phyloP scores from a whole-genome alignment of 495 filamentous ascomycete species.

The Xylaria acuta region DNA sequence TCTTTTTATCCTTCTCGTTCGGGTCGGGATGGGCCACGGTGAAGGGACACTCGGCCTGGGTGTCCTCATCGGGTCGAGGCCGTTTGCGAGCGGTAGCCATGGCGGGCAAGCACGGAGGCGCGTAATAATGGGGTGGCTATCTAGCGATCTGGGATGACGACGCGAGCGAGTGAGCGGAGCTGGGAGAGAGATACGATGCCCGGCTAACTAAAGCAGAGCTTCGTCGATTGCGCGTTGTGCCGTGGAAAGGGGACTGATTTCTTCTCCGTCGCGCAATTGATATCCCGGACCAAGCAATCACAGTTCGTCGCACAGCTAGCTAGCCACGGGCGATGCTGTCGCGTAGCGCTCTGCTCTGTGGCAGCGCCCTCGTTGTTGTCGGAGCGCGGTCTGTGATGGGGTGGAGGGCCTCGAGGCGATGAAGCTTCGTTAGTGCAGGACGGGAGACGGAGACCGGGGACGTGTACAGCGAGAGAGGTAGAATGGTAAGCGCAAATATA shows the following conservation, averaged over 20 bases:
- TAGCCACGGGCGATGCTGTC: slow-evolving; percentile 7
- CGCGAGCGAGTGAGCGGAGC: background rate
- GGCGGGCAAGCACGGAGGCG: slow-evolving; percentile 8
- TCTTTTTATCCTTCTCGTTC: slow-evolving; percentile 47
- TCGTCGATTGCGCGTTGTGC: slow-evolving; percentile 8
- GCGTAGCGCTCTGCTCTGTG: slow-evolving; percentile 16
- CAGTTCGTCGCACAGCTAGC: slow-evolving; percentile 2
- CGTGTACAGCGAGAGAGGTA: slow-evolving; percentile 15
- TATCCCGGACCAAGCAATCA: slow-evolving; percentile 8
- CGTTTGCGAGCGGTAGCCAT: slow-evolving; percentile 55
- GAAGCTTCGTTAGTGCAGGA: slow-evolving; percentile 17
- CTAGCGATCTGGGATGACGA: slow-evolving; percentile 1
- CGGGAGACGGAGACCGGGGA: slow-evolving; percentile 5
- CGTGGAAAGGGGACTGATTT: background rate
- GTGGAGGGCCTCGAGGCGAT: background rate
- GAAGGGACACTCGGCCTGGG: slow-evolving; percentile 47
- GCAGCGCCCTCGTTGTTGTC: background rate
- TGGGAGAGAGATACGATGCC: slow-evolving; percentile 10
- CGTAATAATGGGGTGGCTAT: background rate
- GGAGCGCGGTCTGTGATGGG: background rate
- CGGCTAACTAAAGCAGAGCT: slow-evolving; percentile 13
- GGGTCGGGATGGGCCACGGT: slow-evolving; percentile 43
- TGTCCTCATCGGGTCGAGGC: slow-evolving; percentile 50
- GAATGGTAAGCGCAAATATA: slow-evolving; percentile 18
- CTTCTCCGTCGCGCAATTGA: slow-evolving; percentile 6